Base-by-base conservation (phyloP, 2,329 filamentous ascomycete genomes). In the Fusarium xylarioides region DNA sequence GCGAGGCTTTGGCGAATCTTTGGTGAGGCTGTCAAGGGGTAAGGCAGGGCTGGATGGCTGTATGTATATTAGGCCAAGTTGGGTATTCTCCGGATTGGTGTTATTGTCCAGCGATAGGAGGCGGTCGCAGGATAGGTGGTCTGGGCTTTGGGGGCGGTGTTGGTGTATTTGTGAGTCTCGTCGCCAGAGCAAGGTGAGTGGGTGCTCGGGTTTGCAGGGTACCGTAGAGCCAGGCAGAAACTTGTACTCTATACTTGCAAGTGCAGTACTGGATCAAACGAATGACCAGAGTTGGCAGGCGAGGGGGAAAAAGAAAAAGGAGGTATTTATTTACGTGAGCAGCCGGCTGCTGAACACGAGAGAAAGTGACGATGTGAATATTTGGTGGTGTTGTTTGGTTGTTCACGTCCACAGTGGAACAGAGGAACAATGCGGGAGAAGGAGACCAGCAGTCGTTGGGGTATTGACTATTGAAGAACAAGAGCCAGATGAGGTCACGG, bases 341-440 rank as follows among this genome's bases (percentile, higher is more conserved):
- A 78, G 74, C 76, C 76, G 73, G 76, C 76, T 78, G 74, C 76
- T 78, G 76, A 78, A 72, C 76, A 77, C 76, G 66, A 77, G 63
- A 53, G 61, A 75, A 75, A 72, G 70, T 70, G 54, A 53, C n/a
- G 57, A 63, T 59, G 57, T 52, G 43, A 59, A 60, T 58, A 54
- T 42, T 63, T 64, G 59, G 53, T 78, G 65, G 60, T 76, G 74
- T 64, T 75, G 62, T 66, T 70, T 73, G 73, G 71, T 74, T 78
- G 76, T 77, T 74, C 74, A 71, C 63, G 76, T 77, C 74, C 74
- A 70, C 75, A 56, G 67, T 55, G 73, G 74, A 78, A 70, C 76
- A 74, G 68, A 70, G 66, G 73, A 76, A 77, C 76, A 74, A 78
- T 74, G 72, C 66, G 63, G 67, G 68, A 77, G 68, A 70, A 61